Evolutionary conservation across 2,329 filamentous ascomycete genomes (phyloP).

Genomic region (Elsinoe arachidis): DNA sequence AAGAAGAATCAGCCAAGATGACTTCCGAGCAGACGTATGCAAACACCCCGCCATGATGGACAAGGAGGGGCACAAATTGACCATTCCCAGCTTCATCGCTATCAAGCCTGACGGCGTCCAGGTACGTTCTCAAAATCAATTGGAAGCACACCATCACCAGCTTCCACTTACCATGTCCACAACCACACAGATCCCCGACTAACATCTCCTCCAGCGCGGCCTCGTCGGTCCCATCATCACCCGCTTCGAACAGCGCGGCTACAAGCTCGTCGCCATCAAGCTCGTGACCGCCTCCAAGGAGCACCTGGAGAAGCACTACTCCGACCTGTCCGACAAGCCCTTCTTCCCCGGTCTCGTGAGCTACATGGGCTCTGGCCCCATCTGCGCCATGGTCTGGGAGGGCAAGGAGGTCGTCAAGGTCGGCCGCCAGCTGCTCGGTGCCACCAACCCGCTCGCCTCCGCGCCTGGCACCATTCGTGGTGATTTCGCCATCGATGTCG

Average conservation of each 20-base stretch:
- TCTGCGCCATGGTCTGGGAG: conserved; percentile 99
- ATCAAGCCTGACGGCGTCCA: conserved; percentile 99
- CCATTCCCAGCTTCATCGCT: conserved; percentile 78
- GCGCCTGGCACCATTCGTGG: conserved; percentile 97
- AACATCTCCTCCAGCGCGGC: conserved; percentile 61
- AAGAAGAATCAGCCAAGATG: conserved; percentile 30
- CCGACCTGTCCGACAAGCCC: conserved; percentile 83
- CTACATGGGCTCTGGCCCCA: conserved; percentile 96
- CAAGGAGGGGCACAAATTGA: conserved; percentile 9
- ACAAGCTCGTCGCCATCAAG: conserved; percentile 97
- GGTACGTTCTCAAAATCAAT: conserved; percentile 47
- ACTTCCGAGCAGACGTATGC: conserved; percentile 76
- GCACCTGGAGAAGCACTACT: conserved; percentile 98
- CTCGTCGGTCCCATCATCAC: conserved; percentile 95
- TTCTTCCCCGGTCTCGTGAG: conserved; percentile 93
- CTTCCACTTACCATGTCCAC: neutral
- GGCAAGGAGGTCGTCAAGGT: conserved; percentile 98
- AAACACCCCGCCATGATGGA: conserved; percentile 19
- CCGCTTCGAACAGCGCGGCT: conserved; percentile 96
- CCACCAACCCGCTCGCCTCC: conserved; percentile 95
- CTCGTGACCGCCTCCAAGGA: conserved; percentile 78
- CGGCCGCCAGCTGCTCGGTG: conserved; percentile 90
- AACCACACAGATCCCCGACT: conserved; percentile 7
- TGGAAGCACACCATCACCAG: conserved; percentile 6
- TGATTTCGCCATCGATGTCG: conserved; percentile 79